A percentile compares a stretch with the other conserved stretches of the same genome.
Evolutionary conservation across 2,329 filamentous ascomycete genomes (phyloP).

Genomic region (Colletotrichum sp.): DNA sequence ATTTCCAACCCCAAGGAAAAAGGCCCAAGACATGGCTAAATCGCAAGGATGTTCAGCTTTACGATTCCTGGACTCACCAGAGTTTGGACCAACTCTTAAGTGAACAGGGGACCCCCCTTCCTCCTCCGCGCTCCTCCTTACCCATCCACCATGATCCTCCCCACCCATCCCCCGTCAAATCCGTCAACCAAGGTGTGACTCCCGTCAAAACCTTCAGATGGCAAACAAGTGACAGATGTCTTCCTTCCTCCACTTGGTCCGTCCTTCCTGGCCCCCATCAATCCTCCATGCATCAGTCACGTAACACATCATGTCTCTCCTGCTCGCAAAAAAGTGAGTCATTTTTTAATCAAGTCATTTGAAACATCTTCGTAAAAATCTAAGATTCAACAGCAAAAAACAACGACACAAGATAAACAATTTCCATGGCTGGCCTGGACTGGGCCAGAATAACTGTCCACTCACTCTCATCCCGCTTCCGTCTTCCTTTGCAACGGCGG

Average conservation of each 20-base stretch:
- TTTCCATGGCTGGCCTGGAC: not conserved
- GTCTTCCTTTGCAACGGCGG: not conserved
- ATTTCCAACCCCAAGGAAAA: not conserved
- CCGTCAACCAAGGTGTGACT: not conserved
- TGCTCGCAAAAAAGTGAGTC: not conserved
- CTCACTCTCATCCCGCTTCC: not conserved
- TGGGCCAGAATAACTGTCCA: not conserved
- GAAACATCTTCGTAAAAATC: not conserved
- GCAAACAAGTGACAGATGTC: not conserved
- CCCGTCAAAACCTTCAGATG: conserved; percentile 11
- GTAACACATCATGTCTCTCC: not conserved
- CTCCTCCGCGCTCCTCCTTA: not conserved
- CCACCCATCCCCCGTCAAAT: not conserved
- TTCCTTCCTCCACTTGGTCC: not conserved
- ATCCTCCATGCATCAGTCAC: not conserved
- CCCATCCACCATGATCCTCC: not conserved
- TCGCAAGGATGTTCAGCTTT: not conserved
- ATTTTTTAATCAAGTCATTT: not conserved
- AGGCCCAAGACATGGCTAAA: not conserved
- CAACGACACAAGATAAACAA: not conserved
- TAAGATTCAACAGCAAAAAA: not conserved
- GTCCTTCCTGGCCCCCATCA: not conserved
- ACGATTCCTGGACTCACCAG: not conserved
- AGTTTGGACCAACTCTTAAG: not conserved
- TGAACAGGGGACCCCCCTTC: not conserved